Base-by-base conservation (phyloP, 2,329 filamentous ascomycete genomes). In the Pestalotiopsis fici region DNA sequence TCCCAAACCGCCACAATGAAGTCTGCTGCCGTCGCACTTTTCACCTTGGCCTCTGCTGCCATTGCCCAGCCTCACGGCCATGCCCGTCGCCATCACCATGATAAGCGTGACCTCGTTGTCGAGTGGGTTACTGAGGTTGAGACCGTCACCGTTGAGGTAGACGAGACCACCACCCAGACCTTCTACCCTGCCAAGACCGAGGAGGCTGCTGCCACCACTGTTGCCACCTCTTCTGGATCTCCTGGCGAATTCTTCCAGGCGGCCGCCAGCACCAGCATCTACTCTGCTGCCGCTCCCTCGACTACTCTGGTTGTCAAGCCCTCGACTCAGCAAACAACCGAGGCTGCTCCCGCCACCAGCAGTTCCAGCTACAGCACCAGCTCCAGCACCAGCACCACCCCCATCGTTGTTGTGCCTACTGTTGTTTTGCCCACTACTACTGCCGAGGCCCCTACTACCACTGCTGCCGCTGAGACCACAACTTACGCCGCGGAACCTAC, bases 121-220 rank as follows among this genome's bases (percentile, higher is more conserved):
- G 76, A 79, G 59, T 80, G 78, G 77, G 79, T 78, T 21, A 82
- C 79, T 7, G 83, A 83, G 73, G 87, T 83, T 80, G 84, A 87
- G 71, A 86, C 83, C 6, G 82, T 85, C 71, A 82, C 81, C 3
- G 83, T 88, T 69, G 83, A 85, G 67, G 75, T 88, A 65, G 86
- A 87, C 71, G 78, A 80, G 43, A 83, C 80, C 70, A 80, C 82
- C 72, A 88, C 86, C 65, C 69, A 81, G 74, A 82, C 78, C 72
- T 72, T 86, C 74, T 76, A 75, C 27, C 80, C 82, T 13, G 74
- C 75, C 23, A 67, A 65, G 55, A 66, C 64, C 65, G 70, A 74
- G 67, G 71, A 75, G 65, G 57, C 75, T 54, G 71, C 71, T 67
- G 66, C 69, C 39, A 68, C 43, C 43, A 50, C 71, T 43, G 28